Conservation (phyloP, 192 early-diverging fungal species). For the Funneliformis mosseae region DNA sequence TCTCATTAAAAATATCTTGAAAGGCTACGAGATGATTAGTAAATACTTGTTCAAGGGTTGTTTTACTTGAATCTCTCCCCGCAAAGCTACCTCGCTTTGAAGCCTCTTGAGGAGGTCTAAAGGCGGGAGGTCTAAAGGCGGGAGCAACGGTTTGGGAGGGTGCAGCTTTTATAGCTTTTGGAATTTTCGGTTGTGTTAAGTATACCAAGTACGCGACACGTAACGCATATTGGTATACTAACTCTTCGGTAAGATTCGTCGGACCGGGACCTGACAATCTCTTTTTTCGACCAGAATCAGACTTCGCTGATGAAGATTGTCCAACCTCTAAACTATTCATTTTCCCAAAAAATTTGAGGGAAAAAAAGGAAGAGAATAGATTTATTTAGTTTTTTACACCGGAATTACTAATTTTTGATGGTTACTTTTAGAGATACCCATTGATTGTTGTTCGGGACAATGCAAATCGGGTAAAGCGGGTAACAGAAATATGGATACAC, state of each 20-base stretch:
- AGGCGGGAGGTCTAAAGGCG: not conserved
- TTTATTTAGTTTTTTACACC: not conserved
- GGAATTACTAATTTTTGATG: too few species aligned
- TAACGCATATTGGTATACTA: slow-evolving; percentile 22
- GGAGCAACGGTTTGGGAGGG: not conserved
- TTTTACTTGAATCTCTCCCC: not conserved
- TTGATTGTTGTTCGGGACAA: too few species aligned
- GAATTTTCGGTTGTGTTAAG: slow-evolving; percentile 8
- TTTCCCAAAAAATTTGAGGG: not conserved
- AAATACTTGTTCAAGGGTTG: not conserved
- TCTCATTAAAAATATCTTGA: slow-evolving; percentile 18
- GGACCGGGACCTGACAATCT: not conserved
- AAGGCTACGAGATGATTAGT: not conserved
- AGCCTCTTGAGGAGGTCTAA: not conserved
- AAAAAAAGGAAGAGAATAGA: not conserved
- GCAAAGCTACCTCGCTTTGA: not conserved
- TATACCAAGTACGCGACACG: slow-evolving; percentile 24
- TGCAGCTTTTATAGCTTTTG: not conserved
- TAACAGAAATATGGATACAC: too few species aligned
- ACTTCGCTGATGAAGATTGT: not conserved
- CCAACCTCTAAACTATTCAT: not conserved
- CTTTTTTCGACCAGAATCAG: not conserved
- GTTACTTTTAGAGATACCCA: too few species aligned
- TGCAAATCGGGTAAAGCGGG: too few species aligned
- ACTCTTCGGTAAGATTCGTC: slow-evolving; percentile 11